Conservation (phyloP, 2,329 filamentous ascomycete species). For the Pseudocercospora eumusae region DNA sequence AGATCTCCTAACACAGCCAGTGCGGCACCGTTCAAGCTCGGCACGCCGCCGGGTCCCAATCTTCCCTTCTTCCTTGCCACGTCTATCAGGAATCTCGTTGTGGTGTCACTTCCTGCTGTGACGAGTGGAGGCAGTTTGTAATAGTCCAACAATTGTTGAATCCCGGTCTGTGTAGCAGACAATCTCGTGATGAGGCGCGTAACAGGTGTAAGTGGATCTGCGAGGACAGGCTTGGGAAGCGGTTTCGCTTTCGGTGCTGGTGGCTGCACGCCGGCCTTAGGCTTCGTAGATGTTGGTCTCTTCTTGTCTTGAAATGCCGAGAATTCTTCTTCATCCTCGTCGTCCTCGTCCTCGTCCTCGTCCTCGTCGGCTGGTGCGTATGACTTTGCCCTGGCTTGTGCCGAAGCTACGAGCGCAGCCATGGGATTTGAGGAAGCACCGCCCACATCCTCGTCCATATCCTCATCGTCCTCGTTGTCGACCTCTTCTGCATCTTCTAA, state of each 20-base stretch:
- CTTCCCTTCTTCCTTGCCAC: constrained; percentile 91
- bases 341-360: constrained; percentile 59
- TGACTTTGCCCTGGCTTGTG: constrained; percentile 72
- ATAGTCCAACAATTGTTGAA: constrained; percentile 75
- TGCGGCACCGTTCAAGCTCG: constrained; percentile 83
- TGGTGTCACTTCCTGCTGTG: constrained; percentile 67
- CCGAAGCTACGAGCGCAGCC: constrained; percentile 86
- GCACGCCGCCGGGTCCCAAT: constrained; percentile 83
- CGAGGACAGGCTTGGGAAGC: constrained; percentile 89
- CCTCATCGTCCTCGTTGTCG: constrained; percentile 58
- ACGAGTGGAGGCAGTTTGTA: constrained; percentile 84
- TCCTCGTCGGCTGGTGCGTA: constrained; percentile 62
- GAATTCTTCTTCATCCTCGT: constrained; percentile 48
- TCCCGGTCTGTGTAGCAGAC: constrained; percentile 69
- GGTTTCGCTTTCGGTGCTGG: constrained; percentile 11
- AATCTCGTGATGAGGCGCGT: constrained; percentile 79
- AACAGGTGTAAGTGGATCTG: constrained; percentile 87
- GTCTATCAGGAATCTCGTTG: constrained; percentile 89
- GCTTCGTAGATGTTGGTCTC: constrained; percentile 12
- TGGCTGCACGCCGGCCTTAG: constrained; percentile 10
- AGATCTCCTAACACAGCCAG: constrained; percentile 96
- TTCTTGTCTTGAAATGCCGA: constrained; percentile 23
- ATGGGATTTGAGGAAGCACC: constrained; percentile 68
- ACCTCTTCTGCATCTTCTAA: constrained; percentile 52
- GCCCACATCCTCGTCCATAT: constrained; percentile 63